These are phyloP conservation scores for Mycena albidolilacea DNA, from an alignment of 768 basidiomycete genomes.

Conservation along the genomic window DNA sequence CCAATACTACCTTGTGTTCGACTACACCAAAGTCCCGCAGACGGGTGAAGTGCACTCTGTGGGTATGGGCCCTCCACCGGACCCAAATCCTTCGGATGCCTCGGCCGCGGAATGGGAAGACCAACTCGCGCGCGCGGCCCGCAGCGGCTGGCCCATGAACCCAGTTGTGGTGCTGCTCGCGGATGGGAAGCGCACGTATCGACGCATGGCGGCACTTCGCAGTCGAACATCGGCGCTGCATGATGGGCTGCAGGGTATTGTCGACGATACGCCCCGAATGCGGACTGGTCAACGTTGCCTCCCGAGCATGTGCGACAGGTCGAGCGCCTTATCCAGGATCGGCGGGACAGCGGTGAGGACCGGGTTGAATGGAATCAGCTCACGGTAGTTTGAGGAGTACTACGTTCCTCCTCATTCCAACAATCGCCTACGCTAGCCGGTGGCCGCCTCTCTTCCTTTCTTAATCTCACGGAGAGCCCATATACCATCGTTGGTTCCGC, in stretches of 20 bases:
- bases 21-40: not conserved
- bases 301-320: no score
- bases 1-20: not conserved
- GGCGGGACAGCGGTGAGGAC: no score
- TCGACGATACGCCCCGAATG: not conserved
- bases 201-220: not conserved
- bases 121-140: slow-evolving; percentile 5
- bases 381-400: no score
- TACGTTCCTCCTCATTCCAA: no score
- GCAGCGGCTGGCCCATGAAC: slow-evolving; percentile 10
- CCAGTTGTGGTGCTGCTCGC: slow-evolving; percentile 4
- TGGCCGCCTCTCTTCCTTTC: no score
- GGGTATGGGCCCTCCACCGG: not conserved
- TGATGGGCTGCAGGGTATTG: slow-evolving; percentile 4
- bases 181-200: not conserved
- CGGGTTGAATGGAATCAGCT: no score
- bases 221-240: not conserved
- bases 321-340: no score
- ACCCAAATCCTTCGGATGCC: not conserved
- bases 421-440: no score
- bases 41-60: not conserved
- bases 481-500: no score
- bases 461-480: no score
- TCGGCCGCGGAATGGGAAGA: slow-evolving; percentile 2
- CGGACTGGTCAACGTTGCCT: no score